Evolutionary conservation across 2,329 filamentous ascomycete genomes (phyloP), one percentile per base, ranked within the genome.

Genomic region (Arthroderma sp.): DNA sequence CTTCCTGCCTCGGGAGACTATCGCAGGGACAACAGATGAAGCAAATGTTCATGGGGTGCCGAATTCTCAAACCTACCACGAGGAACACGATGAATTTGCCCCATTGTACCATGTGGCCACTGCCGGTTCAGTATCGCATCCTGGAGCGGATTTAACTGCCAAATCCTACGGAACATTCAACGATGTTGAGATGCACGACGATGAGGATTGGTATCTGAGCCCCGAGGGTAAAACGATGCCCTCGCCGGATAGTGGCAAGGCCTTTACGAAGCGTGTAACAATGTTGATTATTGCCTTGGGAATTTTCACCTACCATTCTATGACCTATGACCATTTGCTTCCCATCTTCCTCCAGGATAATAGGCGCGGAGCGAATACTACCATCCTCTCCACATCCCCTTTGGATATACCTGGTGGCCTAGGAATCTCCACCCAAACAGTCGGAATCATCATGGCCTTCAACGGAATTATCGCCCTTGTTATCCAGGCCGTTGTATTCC

Each of bases 231-330:
- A 50, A 34, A 9, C 40, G 53, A 58, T 27, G 67, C 61, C 70
- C 71, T 43, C 39, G 46, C 3, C 52, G 53, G 42, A 59, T 60
- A 9, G 57, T 65, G 29, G 70, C 69, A 47, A 49, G 47, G 70
- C 73, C 42, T 77, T 81, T 53, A 80, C 73, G 1, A 71, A 67
- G 62, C 75, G 75, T 36, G 80, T 94, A 48, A 69, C 84, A 52
- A 80, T 83, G 62, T 75, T 94, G 43, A 78, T 91, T 34, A 57
- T 86, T n/a, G 82, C 88, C 1, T 68, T 95, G 40, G 85, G 83
- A 38, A 85, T 95, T 50, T 94, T 94, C 66, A 91, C 86, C 4
- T 94, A 94, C 60, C 88, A 95, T 64, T 86, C 83, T 33, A 95
- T 95, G 87, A 87, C 83, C 0, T 95, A 85, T 63, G 89, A 95